Conservation (phyloP, 208 protist genomes). For the Trypanosomatidae sp. region DNA sequence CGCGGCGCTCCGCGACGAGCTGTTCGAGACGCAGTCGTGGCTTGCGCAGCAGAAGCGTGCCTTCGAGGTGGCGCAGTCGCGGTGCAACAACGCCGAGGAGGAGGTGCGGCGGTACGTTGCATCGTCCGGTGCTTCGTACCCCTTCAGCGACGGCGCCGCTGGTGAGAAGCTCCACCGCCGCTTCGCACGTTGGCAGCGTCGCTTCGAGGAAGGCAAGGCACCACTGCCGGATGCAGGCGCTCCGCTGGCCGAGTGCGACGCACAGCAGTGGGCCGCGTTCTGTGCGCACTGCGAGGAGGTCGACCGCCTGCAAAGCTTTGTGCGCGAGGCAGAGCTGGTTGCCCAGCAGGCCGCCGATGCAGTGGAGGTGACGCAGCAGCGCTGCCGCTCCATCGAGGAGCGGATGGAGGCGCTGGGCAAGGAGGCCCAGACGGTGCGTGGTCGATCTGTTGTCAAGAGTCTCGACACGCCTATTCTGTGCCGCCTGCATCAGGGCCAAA, state of each 20-base stretch:
- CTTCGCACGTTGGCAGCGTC: slow-evolving; percentile 61
- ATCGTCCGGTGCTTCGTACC: slow-evolving; percentile 36
- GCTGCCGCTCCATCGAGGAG: slow-evolving; percentile 16
- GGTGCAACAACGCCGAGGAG: slow-evolving; percentile 37
- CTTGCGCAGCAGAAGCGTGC: slow-evolving; percentile 34
- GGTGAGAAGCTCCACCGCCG: slow-evolving; percentile 76
- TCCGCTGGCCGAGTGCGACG: slow-evolving; percentile 37
- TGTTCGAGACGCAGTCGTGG: slow-evolving; percentile 34
- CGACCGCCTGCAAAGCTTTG: slow-evolving; percentile 27
- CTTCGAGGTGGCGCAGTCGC: slow-evolving; percentile 24
- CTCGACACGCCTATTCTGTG: slow-evolving; percentile 69
- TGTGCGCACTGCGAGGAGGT: slow-evolving; percentile 50
- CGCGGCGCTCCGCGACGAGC: slow-evolving; percentile 17
- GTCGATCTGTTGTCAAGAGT: too few relatives aligned
- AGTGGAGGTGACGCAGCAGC: slow-evolving; percentile 26
- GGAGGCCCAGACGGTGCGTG: slow-evolving; percentile 15
- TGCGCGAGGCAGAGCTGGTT: slow-evolving; percentile 25
- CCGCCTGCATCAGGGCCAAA: slow-evolving; percentile 89
- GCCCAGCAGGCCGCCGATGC: slow-evolving; percentile 26
- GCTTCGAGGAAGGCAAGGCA: slow-evolving; percentile 60
- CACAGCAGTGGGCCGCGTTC: slow-evolving; percentile 59
- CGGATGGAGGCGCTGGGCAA: slow-evolving; percentile 23
- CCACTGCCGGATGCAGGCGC: slow-evolving; percentile 23
- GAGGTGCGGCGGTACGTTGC: slow-evolving; percentile 30
- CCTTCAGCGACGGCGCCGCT: slow-evolving; percentile 51